These are phyloP conservation scores for Pythium volutum DNA, from an alignment of 352 stramenopile genomes.

Conservation along the genomic window DNA sequence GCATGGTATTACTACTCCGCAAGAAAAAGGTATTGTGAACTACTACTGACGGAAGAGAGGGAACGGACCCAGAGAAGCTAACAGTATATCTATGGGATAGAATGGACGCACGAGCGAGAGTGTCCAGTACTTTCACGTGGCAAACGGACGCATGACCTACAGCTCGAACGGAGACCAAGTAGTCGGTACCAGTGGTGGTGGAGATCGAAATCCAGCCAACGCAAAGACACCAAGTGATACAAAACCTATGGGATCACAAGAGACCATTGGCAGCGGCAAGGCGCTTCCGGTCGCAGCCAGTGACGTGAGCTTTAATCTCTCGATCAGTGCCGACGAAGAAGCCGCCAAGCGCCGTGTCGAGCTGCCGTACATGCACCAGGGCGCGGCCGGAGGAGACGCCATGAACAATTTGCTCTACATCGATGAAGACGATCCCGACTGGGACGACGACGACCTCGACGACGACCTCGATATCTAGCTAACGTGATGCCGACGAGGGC, in stretches of 20 bases:
- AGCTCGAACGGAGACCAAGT: constrained; percentile 5
- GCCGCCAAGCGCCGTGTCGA: constrained; percentile 56
- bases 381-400: neutral
- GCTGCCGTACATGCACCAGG: constrained; percentile 73
- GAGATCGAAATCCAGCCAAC: neutral
- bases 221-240: neutral
- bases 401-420: constrained; percentile 63
- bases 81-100: constrained; percentile 27
- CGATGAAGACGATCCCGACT: constrained; percentile 78
- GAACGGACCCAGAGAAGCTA: neutral
- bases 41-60: neutral
- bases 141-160: constrained; percentile 29
- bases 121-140: constrained; percentile 59
- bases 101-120: constrained; percentile 63
- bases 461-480: constrained; percentile 44
- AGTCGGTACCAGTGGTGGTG: neutral
- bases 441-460: constrained; percentile 48
- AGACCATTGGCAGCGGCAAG: constrained; percentile 11
- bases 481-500: neutral
- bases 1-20: constrained; percentile 51
- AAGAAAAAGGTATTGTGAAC: constrained; percentile 57
- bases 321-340: constrained; percentile 56
- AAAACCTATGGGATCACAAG: neutral
- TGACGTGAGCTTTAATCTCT: constrained; percentile 73
- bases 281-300: constrained; percentile 45